phyloP scores from a whole-genome alignment of 2,329 filamentous ascomycete genomes.

The Ophioceras dolichostomum region DNA sequence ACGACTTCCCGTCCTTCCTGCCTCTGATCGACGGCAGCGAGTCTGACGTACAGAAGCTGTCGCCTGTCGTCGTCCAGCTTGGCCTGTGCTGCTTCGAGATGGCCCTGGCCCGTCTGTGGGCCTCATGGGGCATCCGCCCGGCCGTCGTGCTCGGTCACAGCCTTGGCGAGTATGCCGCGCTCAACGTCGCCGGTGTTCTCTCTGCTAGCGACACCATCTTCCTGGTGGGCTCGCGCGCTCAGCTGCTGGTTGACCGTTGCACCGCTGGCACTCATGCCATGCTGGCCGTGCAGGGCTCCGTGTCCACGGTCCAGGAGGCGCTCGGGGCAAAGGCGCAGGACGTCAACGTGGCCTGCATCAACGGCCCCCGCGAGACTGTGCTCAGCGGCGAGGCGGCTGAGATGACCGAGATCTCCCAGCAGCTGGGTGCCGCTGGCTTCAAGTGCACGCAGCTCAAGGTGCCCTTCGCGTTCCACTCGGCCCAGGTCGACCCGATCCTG shows the following conservation, averaged over 20 bases:
- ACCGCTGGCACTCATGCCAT: slow-evolving; percentile 52
- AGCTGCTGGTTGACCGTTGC: slow-evolving; percentile 53
- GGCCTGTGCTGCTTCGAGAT: slow-evolving; percentile 43
- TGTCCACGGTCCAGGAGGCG: slow-evolving; percentile 39
- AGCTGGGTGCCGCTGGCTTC: slow-evolving; percentile 18
- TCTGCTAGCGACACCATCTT: slow-evolving; percentile 61
- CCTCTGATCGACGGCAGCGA: slow-evolving; percentile 34
- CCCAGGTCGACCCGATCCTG: slow-evolving; percentile 40
- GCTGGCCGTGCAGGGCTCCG: slow-evolving; percentile 33
- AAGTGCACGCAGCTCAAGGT: slow-evolving; percentile 35
- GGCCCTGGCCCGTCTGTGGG: slow-evolving; percentile 42
- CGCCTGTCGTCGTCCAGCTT: slow-evolving; percentile 40
- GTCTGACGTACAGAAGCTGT: slow-evolving; percentile 28
- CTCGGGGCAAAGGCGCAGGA: slow-evolving; percentile 27
- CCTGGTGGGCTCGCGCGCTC: slow-evolving; percentile 56
- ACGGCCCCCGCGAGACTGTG: slow-evolving; percentile 63
- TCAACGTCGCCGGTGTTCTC: slow-evolving; percentile 58
- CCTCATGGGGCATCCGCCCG: slow-evolving; percentile 41
- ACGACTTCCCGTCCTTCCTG: slow-evolving; percentile 44
- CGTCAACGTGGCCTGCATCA: slow-evolving; percentile 56
- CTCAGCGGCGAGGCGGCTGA: slow-evolving; percentile 35
- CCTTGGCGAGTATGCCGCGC: slow-evolving; percentile 62
- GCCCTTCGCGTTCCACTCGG: slow-evolving; percentile 41
- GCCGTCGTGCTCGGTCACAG: slow-evolving; percentile 48
- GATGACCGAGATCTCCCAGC: slow-evolving; percentile 29